phyloP scores from a whole-genome alignment of 305 asterid genomes.

The Striga hermonthica region DNA sequence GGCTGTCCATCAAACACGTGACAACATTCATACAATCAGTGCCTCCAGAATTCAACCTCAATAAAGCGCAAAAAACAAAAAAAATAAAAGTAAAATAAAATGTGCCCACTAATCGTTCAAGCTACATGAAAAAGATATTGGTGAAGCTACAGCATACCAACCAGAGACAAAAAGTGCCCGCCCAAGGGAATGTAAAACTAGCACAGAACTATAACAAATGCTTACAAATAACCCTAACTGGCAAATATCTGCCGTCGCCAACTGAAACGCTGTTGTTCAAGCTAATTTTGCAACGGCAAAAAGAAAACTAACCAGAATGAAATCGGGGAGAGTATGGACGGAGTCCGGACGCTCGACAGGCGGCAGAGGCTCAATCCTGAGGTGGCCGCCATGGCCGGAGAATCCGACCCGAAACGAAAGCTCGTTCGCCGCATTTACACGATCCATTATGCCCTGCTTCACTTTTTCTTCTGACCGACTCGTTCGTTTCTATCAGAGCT shows the following conservation, averaged over 20 bases:
- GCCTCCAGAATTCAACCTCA: constrained; percentile 13
- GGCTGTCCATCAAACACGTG: constrained; percentile 53
- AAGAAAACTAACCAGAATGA: constrained; percentile 59
- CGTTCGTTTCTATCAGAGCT: constrained; percentile 7
- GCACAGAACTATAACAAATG: background rate
- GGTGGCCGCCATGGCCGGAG: constrained; percentile 90
- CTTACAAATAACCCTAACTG: constrained; percentile 31
- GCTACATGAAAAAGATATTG: background rate
- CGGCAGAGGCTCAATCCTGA: constrained; percentile 72
- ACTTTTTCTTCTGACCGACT: constrained; percentile 19
- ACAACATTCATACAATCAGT: constrained; percentile 20
- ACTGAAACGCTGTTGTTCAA: constrained; percentile 1
- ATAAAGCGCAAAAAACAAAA: constrained; percentile 22
- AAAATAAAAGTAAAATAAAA: constrained; percentile 1
- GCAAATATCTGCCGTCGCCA: background rate
- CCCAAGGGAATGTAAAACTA: background rate
- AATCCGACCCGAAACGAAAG: constrained; percentile 78
- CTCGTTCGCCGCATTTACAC: constrained; percentile 60
- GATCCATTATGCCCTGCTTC: constrained; percentile 49
- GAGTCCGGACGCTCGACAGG: constrained; percentile 65
- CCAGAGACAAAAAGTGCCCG: background rate
- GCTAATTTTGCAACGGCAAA: background rate
- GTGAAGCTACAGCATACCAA: background rate
- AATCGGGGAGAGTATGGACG: constrained; percentile 70
- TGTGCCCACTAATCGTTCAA: background rate